Base-by-base conservation (phyloP, 192 early-diverging fungal species). In the Coemansia interrupta region DNA sequence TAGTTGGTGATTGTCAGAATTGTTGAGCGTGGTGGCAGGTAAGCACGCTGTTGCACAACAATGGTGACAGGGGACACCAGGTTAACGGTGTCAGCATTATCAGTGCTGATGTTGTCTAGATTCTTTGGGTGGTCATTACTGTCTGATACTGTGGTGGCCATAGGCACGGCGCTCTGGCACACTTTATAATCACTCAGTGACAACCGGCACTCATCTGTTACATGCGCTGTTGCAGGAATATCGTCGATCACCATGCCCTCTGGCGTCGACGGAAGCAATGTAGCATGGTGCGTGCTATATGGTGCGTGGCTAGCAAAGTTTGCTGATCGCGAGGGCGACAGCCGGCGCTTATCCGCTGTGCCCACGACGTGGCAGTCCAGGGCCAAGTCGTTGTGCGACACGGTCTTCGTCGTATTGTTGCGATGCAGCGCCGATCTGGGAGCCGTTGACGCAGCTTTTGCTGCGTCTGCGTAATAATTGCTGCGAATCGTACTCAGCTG, bases 11-110 rank as follows among this genome's bases (percentile, higher is more conserved):
- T 59, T 5, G 68, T 29, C 18, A 78, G 49, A 14, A 40, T 64
- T 14, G 54, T 45, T 23, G 74, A 64, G 46, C 74, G 74, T 7
- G 74, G 74, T 8, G 74, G 74, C 22, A 78, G 57, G 44, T 78
- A 78, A 12, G 74, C 74, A 26, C 61, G 28, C 50, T 78, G 74
- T 11, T 15, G 36, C 39, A 60, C 54, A 12, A 52, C 26, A 2
- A 53, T 41, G 15, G 52, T 24, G 0, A 68, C 54, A 26, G 28
- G 46, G 30, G 74, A 64, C 10, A 64, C 61, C 46, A 66, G 44
- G 6, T 66, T 53, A 19, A 57, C 29, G 24, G 67, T 61, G 20
- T 61, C 68, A 42, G 38, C 8, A 9, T 18, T 39, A 5, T 60
- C 64, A 26, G 2, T 3, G 4, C 26, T 3, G n/a, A n/a, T n/a